Evolutionary conservation across 2,329 filamentous ascomycete genomes (phyloP).

Genomic region (Chrysoporthe deuterocubensis): DNA sequence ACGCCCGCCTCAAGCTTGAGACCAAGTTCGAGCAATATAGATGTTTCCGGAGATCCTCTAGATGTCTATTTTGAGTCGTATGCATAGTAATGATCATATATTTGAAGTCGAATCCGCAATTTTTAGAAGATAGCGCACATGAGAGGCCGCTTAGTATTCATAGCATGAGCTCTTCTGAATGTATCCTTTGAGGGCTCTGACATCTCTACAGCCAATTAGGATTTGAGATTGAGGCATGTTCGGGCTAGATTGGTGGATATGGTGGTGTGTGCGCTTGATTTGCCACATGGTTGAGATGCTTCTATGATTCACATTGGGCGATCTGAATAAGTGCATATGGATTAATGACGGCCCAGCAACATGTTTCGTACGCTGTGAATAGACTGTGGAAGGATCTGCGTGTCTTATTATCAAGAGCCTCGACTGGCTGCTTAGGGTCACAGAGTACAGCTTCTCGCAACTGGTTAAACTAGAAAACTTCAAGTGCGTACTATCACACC

Average conservation of each 20-base stretch:
- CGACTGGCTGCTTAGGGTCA: too few species aligned
- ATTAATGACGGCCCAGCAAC: background rate
- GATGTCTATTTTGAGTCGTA: rapidly evolving
- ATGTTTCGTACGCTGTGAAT: too few species aligned
- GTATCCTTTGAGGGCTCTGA: background rate
- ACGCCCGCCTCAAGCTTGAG: background rate
- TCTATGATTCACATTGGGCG: background rate
- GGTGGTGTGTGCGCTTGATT: background rate
- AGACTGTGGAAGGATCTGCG: too few species aligned
- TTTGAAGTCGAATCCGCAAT: background rate
- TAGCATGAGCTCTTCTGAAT: background rate
- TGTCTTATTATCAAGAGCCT: too few species aligned
- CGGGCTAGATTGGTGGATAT: background rate
- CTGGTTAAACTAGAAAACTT: too few species aligned
- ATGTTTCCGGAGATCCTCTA: too few species aligned
- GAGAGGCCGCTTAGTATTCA: background rate
- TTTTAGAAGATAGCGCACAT: background rate
- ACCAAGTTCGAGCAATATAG: background rate
- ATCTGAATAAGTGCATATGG: background rate
- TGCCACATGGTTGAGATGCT: background rate
- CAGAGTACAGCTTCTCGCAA: too few species aligned
- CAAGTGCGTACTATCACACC: too few species aligned
- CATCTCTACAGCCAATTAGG: background rate
- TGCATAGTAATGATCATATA: background rate
- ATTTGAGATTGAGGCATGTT: background rate